Evolutionary conservation across 306 rosid genomes (phyloP), one percentile per base, ranked within the genome.

Genomic region (Arachis hypogaea): DNA sequence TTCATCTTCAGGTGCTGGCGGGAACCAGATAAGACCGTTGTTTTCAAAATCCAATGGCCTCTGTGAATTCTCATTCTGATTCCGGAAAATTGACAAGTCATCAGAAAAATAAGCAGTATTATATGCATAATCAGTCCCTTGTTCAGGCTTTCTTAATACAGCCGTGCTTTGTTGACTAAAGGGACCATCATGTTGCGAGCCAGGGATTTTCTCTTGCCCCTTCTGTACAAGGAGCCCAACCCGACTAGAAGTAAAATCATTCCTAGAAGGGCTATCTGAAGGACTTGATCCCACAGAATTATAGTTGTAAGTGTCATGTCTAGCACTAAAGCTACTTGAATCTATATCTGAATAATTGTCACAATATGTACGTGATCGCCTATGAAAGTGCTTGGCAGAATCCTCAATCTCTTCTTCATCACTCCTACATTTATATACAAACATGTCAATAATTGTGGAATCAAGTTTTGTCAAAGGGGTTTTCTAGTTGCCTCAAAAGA

Each of bases 21-120:
- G 97, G 59, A 83, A 87, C 97, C 97, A 94, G 69, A 94, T 86
- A 63, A 14, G 89, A 78, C 84, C 90, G 79, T 88, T 88, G 84
- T 90, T 86, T 83, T 84, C 93, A 87, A 94, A 94, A 88, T 88
- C 97, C 85, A 91, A 84, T 14, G 96, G 94, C 79, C 90, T 84
- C 71, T 67, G 85, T 46, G 79, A 81, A 57, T 77, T 85, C 75
- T 83, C 87, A 72, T 59, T 75, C 77, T 58, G 91, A 83, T 60
- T 82, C 59, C 61, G 77, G 75, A 82, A 75, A 76, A 85, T 76
- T 38, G 96, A 79, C 78, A 87, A 66, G 85, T 86, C 88, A 77
- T 79, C 93, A 55, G 96, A 85, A 84, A 81, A 85, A 64, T 86
- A 83, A 83, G 88, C 83, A 80, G 82, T 73, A 77, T 79, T 84